Base-by-base conservation (phyloP, 2,329 filamentous ascomycete species). In the Fusarium sp. region DNA sequence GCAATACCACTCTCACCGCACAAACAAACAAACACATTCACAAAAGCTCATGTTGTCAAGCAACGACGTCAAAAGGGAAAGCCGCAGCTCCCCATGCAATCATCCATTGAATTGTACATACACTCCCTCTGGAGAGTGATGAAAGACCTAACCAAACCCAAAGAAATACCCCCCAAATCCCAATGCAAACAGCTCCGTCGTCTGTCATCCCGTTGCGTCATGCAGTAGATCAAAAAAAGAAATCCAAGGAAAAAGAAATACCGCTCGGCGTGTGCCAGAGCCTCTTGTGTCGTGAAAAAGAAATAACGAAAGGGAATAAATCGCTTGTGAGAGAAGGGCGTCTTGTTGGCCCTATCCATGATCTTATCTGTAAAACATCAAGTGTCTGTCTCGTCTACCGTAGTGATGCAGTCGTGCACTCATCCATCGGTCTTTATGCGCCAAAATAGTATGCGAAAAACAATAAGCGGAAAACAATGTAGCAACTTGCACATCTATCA, bases 131-230 rank as follows among this genome's bases (percentile, higher is more conserved):
- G 6, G 17, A 45, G 41, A 51, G 48, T 49, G 46, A 33, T 44
- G 39, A 29, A 19, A 27, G 33, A 14, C 23, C 37, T 11, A 37
- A 17, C 33, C 31, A 23, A 25, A 21, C 29, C 29, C 29, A 37
- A 52, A 31, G 42, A 11, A 15, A 38, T 4, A 25, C 23, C 23
- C 47, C 37, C 43, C 56, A 49, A 48, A 38, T 35, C 49, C 44
- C 41, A 56, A 63, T 63, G 60, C 59, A 63, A 63, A 63, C 37
- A 64, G 49, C 60, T 64, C 55, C 60, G 47, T 61, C 44, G 43
- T 59, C 55, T 61, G 54, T 49, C 53, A 38, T 63, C 49, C 49
- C 61, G 57, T 64, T 25, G 56, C 51, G 43, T 61, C 55, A 61
- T 63, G 55, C 61, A 61, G 49, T 61, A 38, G 32, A 35, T 27